Base-by-base conservation (phyloP, 2,329 filamentous ascomycete species). In the Aspergillus sp. region DNA sequence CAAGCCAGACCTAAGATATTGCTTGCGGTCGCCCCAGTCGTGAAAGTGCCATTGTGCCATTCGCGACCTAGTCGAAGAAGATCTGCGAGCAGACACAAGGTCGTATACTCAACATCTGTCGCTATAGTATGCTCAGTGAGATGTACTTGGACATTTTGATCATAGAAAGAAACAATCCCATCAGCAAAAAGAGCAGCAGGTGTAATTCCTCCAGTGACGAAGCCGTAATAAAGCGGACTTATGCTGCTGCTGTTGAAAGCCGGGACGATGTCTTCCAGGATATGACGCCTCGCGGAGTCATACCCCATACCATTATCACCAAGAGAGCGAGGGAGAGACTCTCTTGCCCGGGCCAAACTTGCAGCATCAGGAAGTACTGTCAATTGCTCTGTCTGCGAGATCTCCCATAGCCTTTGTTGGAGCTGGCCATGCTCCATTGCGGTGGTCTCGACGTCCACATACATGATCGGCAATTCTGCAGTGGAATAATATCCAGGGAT, bases 61-160 rank as follows among this genome's bases (percentile, higher is more conserved):
- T 73, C 64, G 0, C 70, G 68, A 2, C 82, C 80, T 0, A 96
- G 77, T 1, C 79, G 73, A 19, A 96, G 76, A 3, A 96, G 73
- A 40, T 88, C 82, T 48, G 85, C 78, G 4, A 96, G 75, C 78
- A 96, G 85, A 17, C 79, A 75, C 52, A 96, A 75, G 0, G 93
- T 86, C 14, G 82, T 80, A 61, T 88, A 86, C 73, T 97, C 93
- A 9, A 97, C 82, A 23, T 87, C 84, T 0, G 91, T 96, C 19
- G 86, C 84, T 31, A 93, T 82, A 0, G 87, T 89, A 72, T 96
- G 90, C 19, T 80, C 78, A 0, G 91, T 88, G 1, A 96, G 79
- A 71, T 97, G 92, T 1, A 96, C 90, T 57, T 88, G 84, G 4
- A 92, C 87, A 72, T 93, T 96, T 71, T 96, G 91, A 70, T 97